Conservation (phyloP, 2,329 filamentous ascomycete genomes). For the Rhexocercosporidium sp. region DNA sequence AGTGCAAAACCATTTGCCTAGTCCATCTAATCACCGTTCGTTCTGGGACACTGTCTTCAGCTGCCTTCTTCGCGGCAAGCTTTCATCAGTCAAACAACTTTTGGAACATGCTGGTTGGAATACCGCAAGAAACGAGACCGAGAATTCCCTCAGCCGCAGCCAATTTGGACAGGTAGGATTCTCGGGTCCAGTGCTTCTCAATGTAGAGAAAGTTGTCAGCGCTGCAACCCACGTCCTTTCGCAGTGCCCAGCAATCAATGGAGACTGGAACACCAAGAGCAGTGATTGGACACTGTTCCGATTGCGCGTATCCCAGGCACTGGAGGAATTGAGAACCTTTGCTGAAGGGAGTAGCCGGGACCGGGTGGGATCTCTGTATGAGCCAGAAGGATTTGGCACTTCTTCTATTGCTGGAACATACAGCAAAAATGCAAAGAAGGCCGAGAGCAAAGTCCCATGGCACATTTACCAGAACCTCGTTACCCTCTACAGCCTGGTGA, state of each 20-base stretch:
- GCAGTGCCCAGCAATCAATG: conserved; percentile 70
- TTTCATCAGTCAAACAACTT: conserved; percentile 68
- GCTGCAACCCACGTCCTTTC: conserved; percentile 73
- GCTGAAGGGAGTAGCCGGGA: conserved; percentile 73
- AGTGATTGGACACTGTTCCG: conserved; percentile 86
- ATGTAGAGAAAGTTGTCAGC: conserved; percentile 74
- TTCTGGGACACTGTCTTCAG: conserved; percentile 89
- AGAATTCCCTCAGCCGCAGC: conserved; percentile 66
- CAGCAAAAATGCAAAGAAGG: conserved; percentile 70
- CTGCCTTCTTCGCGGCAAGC: conserved; percentile 75
- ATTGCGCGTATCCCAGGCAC: conserved; percentile 70
- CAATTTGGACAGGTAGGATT: conserved; percentile 63
- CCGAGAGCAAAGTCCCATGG: conserved; percentile 88
- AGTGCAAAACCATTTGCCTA: conserved; percentile 68
- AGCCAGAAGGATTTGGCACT: conserved; percentile 47
- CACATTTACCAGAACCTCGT: conserved; percentile 85
- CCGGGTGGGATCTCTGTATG: conserved; percentile 38
- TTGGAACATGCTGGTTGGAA: conserved; percentile 80
- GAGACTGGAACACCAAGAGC: conserved; percentile 83
- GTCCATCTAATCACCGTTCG: conserved; percentile 74
- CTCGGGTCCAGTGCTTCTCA: conserved; percentile 74
- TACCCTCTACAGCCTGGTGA: conserved; percentile 78
- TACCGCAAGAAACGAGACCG: conserved; percentile 67
- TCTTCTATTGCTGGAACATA: conserved; percentile 62
- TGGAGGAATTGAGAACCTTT: conserved; percentile 75